These are phyloP conservation scores for Debaryomyces robertsiae DNA, from an alignment of 1,139 yeast species.

Conservation along the genomic window DNA sequence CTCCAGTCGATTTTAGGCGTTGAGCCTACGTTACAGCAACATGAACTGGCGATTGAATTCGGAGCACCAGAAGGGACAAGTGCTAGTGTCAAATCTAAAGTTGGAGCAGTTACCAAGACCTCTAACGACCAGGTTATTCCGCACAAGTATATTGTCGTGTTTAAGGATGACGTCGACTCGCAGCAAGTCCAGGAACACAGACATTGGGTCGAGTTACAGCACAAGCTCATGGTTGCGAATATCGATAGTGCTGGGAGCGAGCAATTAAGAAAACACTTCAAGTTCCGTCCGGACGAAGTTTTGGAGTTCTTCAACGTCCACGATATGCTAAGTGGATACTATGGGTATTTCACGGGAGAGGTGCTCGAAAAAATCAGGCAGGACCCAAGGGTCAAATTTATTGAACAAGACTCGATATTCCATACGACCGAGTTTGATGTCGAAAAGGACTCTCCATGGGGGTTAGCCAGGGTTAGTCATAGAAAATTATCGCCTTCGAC, in stretches of 20 bases:
- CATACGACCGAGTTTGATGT: slow-evolving; percentile 36
- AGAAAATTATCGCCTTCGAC: slow-evolving; percentile 53
- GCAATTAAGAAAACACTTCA: slow-evolving; percentile 11
- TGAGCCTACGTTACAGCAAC: slow-evolving; percentile 1
- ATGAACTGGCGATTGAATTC: background rate
- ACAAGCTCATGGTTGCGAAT: slow-evolving; percentile 17
- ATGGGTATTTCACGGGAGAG: slow-evolving; percentile 35
- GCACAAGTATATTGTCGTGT: slow-evolving; percentile 41
- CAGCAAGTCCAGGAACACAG: slow-evolving; percentile 15
- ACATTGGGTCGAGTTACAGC: slow-evolving; percentile 11
- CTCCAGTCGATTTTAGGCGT: slow-evolving; percentile 8
- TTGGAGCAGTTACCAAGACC: slow-evolving; percentile 6
- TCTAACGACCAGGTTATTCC: slow-evolving; percentile 41
- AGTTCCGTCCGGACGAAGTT: background rate
- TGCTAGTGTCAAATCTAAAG: background rate
- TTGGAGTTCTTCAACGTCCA: slow-evolving; percentile 43
- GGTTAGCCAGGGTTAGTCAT: slow-evolving; percentile 40
- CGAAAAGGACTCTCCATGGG: slow-evolving; percentile 47
- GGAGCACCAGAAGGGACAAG: slow-evolving; percentile 1
- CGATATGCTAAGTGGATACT: slow-evolving; percentile 32
- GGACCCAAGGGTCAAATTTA: slow-evolving; percentile 34
- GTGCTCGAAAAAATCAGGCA: slow-evolving; percentile 29
- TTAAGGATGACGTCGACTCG: slow-evolving; percentile 30
- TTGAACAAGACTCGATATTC: slow-evolving; percentile 40
- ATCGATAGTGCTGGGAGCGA: slow-evolving; percentile 9